Evolutionary conservation across 257 asterid genomes (phyloP), one percentile per base, ranked within the genome.

Genomic region (Anisodus acutangulus): DNA sequence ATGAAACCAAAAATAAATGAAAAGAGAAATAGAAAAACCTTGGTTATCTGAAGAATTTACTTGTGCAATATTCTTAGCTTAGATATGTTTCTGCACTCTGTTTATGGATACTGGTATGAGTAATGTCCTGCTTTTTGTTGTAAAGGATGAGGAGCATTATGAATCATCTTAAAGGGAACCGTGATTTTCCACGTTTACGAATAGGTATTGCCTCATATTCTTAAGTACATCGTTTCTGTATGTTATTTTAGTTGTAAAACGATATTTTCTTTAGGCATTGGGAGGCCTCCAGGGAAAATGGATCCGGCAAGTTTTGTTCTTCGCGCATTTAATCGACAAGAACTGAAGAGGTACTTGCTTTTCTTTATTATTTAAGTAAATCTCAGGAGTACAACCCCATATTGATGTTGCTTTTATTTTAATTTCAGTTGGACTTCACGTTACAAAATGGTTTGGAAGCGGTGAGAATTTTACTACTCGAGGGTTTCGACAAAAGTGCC

Each of bases 241-340:
- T 15, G 39, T 82, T 51, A 17, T 26, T 81, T 39, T 69, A 74
- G 22, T 49, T 35, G 12, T 58, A 47, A 47, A 45, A 47, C n/a
- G 4, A 39, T 66, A 64, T n/a, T 31, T 35, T 39, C 22, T 9
- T 37, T 78, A 94, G 99, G 98, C 86, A 94, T 95, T 78, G 98
- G 99, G 49, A 92, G 98, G 89, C 99, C 98, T 66, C 97, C 97
- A 0, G 98, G 97, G 74, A 95, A 92, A 88, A 95, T 93, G 98
- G 93, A 93, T 78, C 90, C 96, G 9, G 90, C 88, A 58, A 95
- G 72, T 84, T 97, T 82, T 88, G 99, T 97, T 82, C 92, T 97
- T 85, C 93, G 97, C 17, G 90, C 97, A 80, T 97, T 97, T 82
- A 93, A 88, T 87, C 91, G 82, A 89, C 93, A 95, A 81, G 98